Conservation (phyloP, 768 basidiomycete genomes). For the Rhodotorula babjevae region DNA sequence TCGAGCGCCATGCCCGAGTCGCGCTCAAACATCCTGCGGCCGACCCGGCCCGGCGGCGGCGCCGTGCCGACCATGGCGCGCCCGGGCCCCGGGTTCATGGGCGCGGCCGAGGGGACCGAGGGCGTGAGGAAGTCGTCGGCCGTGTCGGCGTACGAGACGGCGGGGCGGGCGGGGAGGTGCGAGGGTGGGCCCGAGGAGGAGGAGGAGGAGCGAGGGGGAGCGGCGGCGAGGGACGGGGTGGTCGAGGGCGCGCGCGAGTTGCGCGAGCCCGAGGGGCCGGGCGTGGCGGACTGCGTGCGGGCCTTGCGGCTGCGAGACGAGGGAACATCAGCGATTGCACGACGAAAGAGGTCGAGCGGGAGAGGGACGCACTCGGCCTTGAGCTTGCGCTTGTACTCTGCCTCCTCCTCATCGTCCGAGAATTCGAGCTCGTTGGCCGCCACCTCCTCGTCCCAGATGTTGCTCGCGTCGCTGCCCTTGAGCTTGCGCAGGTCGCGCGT, state of each 20-base stretch:
- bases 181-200: background rate
- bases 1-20: constrained; percentile 21
- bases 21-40: constrained; percentile 37
- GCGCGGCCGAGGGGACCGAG: constrained; percentile 6
- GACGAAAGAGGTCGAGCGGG: too few relatives aligned
- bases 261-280: constrained; percentile 4
- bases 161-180: constrained; percentile 29
- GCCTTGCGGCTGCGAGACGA: constrained; percentile 3
- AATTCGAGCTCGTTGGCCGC: constrained; percentile 86
- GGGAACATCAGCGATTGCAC: background rate
- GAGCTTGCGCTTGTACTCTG: constrained; percentile 59
- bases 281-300: constrained; percentile 21
- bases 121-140: constrained; percentile 3
- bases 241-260: background rate
- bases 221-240: too few relatives aligned
- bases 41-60: constrained; percentile 26
- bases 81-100: background rate
- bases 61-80: constrained; percentile 19
- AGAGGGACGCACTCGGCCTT: constrained; percentile 47
- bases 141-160: constrained; percentile 37
- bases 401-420: constrained; percentile 89
- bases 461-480: constrained; percentile 91
- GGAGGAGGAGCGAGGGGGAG: background rate
- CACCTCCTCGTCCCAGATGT: constrained; percentile 89
- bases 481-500: constrained; percentile 60